Evolutionary conservation across 257 asterid genomes (phyloP), one percentile per base, ranked within the genome.

Genomic region (Scutellaria galericulata): DNA sequence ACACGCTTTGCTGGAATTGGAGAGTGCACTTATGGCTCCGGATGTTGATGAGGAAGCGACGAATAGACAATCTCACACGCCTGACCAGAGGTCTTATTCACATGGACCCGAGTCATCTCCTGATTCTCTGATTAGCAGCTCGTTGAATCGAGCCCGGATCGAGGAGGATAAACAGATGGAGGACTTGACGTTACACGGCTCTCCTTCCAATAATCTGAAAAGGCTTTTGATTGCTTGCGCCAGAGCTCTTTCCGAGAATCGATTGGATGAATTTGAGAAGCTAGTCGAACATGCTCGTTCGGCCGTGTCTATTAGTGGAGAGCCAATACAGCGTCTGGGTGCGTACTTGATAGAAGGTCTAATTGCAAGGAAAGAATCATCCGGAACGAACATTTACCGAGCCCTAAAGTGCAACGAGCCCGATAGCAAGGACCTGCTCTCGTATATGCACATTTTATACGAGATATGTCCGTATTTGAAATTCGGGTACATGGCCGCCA

Each of bases 401-500:
- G 75, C 96, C 42, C 81, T 93, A 8, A 86, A 84, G 73, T 89
- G 98, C 82, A 84, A 89, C 42, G 85, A 85, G 82, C 98, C 98
- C 0, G 85, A 79, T 3, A 83, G 96, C 74, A 78, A 78, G 73
- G 98, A 91, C 60, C 77, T 93, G 60, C 89, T 93, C 12, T 81
- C 96, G 12, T 91, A 86, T 77, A 91, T 91, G 98, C 96, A 86
- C 78, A 87, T 88, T 62, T 84, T 91, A 8, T 91, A 93, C 11
- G 98, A 91, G 75, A 73, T 89, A 50, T 91, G 98, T n/a, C 98
- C 97, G 18, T 93, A 91, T 79, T 66, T 93, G 66, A 93, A 93
- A 56, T 93, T 91, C 35, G 98, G 98, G 7, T 93, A 93, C 64
- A 91, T 93, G 98, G 97, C 96, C 20, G 98, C 98, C 9, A 93